Evolutionary conservation across 225 moss, liverwort and hornwort genomes (phyloP), one percentile per base, ranked within the genome.

Genomic region (Bryum argenteum): DNA sequence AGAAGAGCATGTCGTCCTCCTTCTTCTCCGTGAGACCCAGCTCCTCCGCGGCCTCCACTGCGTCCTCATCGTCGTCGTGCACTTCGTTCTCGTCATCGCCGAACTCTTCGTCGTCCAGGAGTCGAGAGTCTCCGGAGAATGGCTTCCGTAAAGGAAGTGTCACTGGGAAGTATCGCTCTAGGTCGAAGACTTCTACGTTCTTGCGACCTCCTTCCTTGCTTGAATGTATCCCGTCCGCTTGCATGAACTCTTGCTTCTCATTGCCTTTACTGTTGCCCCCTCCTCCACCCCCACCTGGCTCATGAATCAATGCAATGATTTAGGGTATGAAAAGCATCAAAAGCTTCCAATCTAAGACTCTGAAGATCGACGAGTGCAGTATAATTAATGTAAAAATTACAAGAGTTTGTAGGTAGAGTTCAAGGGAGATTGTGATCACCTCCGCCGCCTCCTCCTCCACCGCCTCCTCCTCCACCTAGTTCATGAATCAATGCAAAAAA

Each of bases 101-200:
- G 71, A 92, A 94, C 63, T 94, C 94, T 65, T 77, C 75, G 24
- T 91, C 91, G 54, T 94, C 84, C 71, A 88, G 15, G 5, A 74
- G 16, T 62, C 69, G 71, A 59, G 79, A 33, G 63, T 76, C 58
- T 17, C 88, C 85, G 33, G 85, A 77, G 17, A 41, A 71, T 19
- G 95, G 95, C 77, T 73, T 82, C 57, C 89, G 84, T 61, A 91
- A 70, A 13, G 96, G 93, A 20, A 97, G 84, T 10, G 90, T 84
- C 8, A 90, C 76, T 9, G 96, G 96, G 61, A 85, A 96, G 59
- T 96, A 93, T 14, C 86, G 79, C 43, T 88, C 80, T 1, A 78
- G 75, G 23, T 87, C 86, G 48, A 87, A 87, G 41, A 83, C 83
- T 54, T 87, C 80, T 18, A 57, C 47, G 9, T 80, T 66, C 74